These are phyloP conservation scores for Myriosclerotinia duriaeana DNA, from an alignment of 2,329 filamentous ascomycete species.

Conservation along the genomic window DNA sequence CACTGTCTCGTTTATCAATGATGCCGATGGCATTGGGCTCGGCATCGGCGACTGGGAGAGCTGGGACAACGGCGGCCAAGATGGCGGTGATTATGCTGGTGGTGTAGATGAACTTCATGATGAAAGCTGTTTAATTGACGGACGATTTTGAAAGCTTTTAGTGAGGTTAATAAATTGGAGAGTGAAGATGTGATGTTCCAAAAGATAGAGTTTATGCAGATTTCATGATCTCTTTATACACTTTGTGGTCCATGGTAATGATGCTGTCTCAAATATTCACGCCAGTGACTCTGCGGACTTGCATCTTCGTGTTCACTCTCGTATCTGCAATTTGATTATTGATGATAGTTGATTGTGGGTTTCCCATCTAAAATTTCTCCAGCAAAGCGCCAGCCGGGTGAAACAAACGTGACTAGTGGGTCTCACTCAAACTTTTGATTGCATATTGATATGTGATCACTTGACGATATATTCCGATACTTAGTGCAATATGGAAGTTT, in stretches of 20 bases:
- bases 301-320: background rate
- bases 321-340: conserved; percentile 18
- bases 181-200: background rate
- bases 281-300: background rate
- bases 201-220: background rate
- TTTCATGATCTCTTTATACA: conserved; percentile 9
- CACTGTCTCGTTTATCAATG: conserved; percentile 9
- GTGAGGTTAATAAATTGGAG: background rate
- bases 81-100: conserved; percentile 18
- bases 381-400: background rate
- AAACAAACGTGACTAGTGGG: background rate
- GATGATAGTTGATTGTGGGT: background rate
- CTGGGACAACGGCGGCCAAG: conserved; percentile 5
- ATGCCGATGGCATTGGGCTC: background rate
- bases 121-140: background rate
- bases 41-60: conserved; percentile 1
- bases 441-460: background rate
- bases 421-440: background rate
- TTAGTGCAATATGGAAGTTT: background rate
- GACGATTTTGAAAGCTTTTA: background rate
- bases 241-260: background rate
- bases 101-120: conserved; percentile 21
- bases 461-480: background rate
- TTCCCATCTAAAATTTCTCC: background rate
- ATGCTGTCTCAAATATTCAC: background rate